Base-by-base conservation (phyloP, 768 basidiomycete species). In the Gloeophyllum trabeum region DNA sequence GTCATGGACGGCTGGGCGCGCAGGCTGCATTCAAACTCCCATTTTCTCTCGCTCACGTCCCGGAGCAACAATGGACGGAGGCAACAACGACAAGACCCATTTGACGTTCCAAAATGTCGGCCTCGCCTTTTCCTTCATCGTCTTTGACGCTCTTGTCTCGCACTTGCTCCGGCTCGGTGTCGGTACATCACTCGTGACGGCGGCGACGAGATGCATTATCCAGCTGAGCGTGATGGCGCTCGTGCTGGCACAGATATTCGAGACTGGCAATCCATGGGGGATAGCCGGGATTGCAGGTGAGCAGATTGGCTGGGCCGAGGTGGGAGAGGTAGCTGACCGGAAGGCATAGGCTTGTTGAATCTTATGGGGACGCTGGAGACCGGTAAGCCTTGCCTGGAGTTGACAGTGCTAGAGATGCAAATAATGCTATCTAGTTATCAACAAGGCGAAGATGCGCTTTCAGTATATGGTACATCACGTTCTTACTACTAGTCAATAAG, bases 171-270 rank as follows among this genome's bases (percentile, higher is more conserved):
- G 76, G 4, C 73, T 93, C 16, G 83, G 77, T 2, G 66, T 91
- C 35, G 84, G 80, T 1, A 57, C 66, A 1, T 78, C 79, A 4
- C 70, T 93, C 19, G 51, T 85, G 18, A 72, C 78, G 5, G 76
- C 87, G 0, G 79, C 86, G 0, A 43, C 79, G 34, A 65, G 90
- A 57, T 93, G 90, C 55, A 63, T 86, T 16, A 61, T 82, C 6
- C 90, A 93, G 61, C 73, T 93, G 18, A 74, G 76, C 13, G 58
- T 88, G 12, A 81, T 92, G 46, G 83, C 79, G 0, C 61, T 76
- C 19, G 52, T 90, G 5, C 57, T 91, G 18, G 75, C 83, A 46
- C 69, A 68, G 23, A 81, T 92, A 3, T 91, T 92, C 52, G 76
- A 79, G 46, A 74, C 81, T 2, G 66, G 85, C 30, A 79, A 80